Base-by-base conservation (phyloP, 352 stramenopile genomes). In the Pythium dissimile region DNA sequence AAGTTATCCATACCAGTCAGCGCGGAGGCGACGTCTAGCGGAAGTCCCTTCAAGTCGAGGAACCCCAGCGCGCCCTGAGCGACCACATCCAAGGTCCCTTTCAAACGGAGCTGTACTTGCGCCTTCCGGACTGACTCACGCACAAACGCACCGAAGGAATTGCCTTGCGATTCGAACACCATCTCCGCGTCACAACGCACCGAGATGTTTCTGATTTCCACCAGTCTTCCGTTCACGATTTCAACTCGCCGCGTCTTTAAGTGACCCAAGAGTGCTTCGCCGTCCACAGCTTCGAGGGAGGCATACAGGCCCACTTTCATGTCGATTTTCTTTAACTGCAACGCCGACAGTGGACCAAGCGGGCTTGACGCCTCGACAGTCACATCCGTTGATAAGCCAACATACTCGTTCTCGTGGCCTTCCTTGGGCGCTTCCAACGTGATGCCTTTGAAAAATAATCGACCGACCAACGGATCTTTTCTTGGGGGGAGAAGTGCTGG, bases 1-100 rank as follows among this genome's bases (percentile, higher is more conserved):
- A 92, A 83, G 27, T 87, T 73, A 38, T 73, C 64, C 82, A 92
- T 92, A 26, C 82, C 82, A 31, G 62, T 57, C 16, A 90, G 51
- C 27, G 60, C 37, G 21, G 78, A 63, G 1, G 61, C 71, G 16
- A 72, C 70, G 43, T 71, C 54, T 54, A 92, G 71, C 15, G 79
- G 76, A 13, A 92, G 67, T 1, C 67, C 67, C 0, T 54, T 62
- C 15, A 92, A 64, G 15, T 75, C 76, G 27, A 92, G 52, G 6
- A 44, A 46, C n/a, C 82, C 78, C 30, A 92, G 64, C 31, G 82
- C 80, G 32, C 82, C 82, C 49, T 79, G 59, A 0, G 80, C 84
- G 16, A 86, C 64, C 6, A 92, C 75, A 48, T 88, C 57, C 55
- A 90, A 73, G 9, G 51, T 64, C n/a, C 82, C 82, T 50, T 63